phyloP scores from a whole-genome alignment of 768 basidiomycete species.

The Rhodosporidiobolus sp. region DNA sequence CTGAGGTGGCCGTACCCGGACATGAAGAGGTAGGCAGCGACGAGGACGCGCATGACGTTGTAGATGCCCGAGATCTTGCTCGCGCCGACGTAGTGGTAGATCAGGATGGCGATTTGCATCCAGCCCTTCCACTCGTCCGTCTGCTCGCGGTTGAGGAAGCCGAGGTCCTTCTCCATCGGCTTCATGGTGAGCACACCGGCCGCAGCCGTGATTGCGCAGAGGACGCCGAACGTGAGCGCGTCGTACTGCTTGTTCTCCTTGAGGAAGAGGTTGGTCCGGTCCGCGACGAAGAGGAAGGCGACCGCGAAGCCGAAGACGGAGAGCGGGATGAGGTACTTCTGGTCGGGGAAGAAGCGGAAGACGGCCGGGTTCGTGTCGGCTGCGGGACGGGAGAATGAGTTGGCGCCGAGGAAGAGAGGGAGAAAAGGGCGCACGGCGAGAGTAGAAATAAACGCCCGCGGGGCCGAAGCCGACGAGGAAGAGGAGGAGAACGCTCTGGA shows the following conservation, averaged over 20 bases:
- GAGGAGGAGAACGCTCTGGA: slow-evolving; percentile 59
- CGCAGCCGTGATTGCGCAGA: slow-evolving; percentile 58
- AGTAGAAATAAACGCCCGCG: slow-evolving; percentile 50
- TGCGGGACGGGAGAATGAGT: neutral
- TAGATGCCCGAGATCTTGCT: slow-evolving; percentile 89
- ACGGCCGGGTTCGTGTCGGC: slow-evolving; percentile 33
- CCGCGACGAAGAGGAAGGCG: slow-evolving; percentile 69
- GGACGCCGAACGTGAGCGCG: slow-evolving; percentile 61
- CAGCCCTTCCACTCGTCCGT: slow-evolving; percentile 98
- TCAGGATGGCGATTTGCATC: slow-evolving; percentile 93
- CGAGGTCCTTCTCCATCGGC: slow-evolving; percentile 70
- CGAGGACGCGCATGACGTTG: slow-evolving; percentile 81
- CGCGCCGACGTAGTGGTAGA: slow-evolving; percentile 88
- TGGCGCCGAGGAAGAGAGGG: neutral
- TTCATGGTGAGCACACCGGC: slow-evolving; percentile 66
- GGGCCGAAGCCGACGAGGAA: slow-evolving; percentile 59
- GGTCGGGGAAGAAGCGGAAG: slow-evolving; percentile 47
- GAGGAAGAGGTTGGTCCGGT: slow-evolving; percentile 79
- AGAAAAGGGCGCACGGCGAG: slow-evolving; percentile 43
- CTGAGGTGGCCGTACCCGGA: slow-evolving; percentile 72
- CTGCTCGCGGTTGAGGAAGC: slow-evolving; percentile 85
- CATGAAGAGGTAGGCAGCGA: slow-evolving; percentile 75
- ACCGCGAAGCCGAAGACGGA: slow-evolving; percentile 66
- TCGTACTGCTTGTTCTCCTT: slow-evolving; percentile 86
- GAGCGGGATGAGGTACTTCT: slow-evolving; percentile 54